These are phyloP conservation scores for Blastobotrys terrestris DNA, from an alignment of 805 yeast genomes.

Conservation along the genomic window DNA sequence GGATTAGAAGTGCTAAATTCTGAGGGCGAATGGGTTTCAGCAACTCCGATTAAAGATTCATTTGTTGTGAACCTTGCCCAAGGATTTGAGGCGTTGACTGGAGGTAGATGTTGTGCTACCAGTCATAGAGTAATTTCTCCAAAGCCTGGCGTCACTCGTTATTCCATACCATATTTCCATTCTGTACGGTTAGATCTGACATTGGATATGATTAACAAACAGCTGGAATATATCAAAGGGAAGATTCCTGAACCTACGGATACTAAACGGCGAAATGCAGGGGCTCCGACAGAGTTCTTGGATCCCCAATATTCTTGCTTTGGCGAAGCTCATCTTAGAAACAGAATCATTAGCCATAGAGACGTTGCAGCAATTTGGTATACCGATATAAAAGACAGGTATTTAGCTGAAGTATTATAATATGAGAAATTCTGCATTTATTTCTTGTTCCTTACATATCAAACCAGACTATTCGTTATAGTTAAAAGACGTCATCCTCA, in stretches of 20 bases:
- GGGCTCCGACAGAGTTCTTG: conserved; percentile 28
- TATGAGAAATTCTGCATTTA: no score
- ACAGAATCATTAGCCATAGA: conserved; percentile 35
- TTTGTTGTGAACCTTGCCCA: conserved; percentile 57
- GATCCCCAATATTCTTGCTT: conserved; percentile 29
- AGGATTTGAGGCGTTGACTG: conserved; percentile 53
- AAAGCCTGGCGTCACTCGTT: conserved; percentile 27
- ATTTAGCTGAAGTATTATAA: conserved; percentile 14
- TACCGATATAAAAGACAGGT: conserved; percentile 29
- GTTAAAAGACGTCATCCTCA: conserved; percentile 10
- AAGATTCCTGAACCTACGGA: conserved; percentile 27
- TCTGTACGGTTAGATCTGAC: conserved; percentile 32
- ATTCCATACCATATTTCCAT: conserved; percentile 45
- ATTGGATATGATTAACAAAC: conserved; percentile 23
- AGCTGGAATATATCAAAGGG: conserved; percentile 22
- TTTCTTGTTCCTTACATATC: conserved; percentile 2
- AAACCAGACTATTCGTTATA: no score
- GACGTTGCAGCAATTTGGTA: conserved; percentile 39
- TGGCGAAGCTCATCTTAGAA: conserved; percentile 38
- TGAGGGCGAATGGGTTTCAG: conserved; percentile 52
- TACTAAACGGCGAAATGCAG: conserved; percentile 22
- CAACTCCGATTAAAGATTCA: conserved; percentile 42
- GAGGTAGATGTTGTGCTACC: conserved; percentile 54
- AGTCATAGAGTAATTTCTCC: conserved; percentile 50
- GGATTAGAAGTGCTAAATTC: conserved; percentile 52